phyloP scores from a whole-genome alignment of 805 yeast genomes.

The Ogataea nonfermentans region DNA sequence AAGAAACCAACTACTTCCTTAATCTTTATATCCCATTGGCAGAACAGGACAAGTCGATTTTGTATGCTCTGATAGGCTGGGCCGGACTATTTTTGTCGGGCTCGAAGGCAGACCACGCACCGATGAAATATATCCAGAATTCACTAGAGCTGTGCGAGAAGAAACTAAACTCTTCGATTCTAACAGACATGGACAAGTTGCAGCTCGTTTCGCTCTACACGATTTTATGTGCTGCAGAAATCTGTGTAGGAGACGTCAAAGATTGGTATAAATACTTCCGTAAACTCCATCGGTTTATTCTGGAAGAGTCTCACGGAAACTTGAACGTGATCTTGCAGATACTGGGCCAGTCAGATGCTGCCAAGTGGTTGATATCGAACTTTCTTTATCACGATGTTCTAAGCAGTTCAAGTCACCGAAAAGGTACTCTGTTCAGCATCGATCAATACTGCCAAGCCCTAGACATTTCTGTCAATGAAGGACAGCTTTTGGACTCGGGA shows the following conservation, averaged over 20 bases:
- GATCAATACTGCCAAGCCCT: slow-evolving; percentile 31
- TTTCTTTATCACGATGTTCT: slow-evolving; percentile 41
- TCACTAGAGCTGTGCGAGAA: slow-evolving; percentile 11
- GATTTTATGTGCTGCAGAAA: slow-evolving; percentile 26
- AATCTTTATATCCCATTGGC: slow-evolving; percentile 57
- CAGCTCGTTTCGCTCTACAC: slow-evolving; percentile 23
- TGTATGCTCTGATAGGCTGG: slow-evolving; percentile 54
- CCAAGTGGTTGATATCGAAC: slow-evolving; percentile 35
- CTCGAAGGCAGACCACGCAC: slow-evolving; percentile 6
- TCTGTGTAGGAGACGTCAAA: slow-evolving; percentile 27
- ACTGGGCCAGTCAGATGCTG: slow-evolving; percentile 30
- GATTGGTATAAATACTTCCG: slow-evolving; percentile 21
- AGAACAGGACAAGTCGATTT: slow-evolving; percentile 42
- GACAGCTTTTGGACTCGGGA: slow-evolving; percentile 14
- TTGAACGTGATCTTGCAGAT: slow-evolving; percentile 20
- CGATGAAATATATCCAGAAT: slow-evolving; percentile 3
- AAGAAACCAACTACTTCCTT: slow-evolving; percentile 48
- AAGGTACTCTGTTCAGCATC: slow-evolving; percentile 36
- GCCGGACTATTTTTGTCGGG: slow-evolving; percentile 35
- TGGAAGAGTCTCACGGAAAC: slow-evolving; percentile 29
- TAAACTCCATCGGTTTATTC: slow-evolving; percentile 22
- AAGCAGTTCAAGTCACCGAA: slow-evolving; percentile 32
- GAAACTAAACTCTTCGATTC: slow-evolving; percentile 6
- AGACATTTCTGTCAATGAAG: slow-evolving; percentile 9
- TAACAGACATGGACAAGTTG: slow-evolving; percentile 10